Evolutionary conservation across 495 filamentous ascomycete genomes (phyloP), one percentile per base, ranked within the genome.

Genomic region (Thozetella sp.): DNA sequence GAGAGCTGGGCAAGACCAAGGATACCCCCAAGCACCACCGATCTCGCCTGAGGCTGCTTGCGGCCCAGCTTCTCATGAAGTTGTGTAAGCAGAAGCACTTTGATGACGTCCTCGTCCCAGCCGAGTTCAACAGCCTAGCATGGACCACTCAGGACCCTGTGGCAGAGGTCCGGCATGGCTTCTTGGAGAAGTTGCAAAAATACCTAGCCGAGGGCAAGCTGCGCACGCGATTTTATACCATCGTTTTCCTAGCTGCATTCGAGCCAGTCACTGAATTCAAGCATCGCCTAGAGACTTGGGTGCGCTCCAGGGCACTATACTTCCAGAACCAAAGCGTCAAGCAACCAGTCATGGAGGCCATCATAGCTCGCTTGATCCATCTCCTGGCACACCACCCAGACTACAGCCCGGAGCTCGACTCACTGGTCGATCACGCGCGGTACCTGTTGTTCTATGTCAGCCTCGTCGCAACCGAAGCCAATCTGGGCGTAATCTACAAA

Each of bases 301-400:
- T 98, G 51, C 88, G 90, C 22, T 92, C 92, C 53, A 88, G 93
- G 4, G 85, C 88, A 19, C 75, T 78, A 22, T 74, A 82, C 59
- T 83, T 79, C 56, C 72, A 80, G 24, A 67, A 77, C 15, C 72
- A 80, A 24, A 67, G 76, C 13, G 70, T 74, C 30, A 84, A 83
- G 56, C 81, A 86, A 25, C 86, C 79, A 34, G 80, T 88, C 9
- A 89, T 98, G 80, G 96, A 98, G 72, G 80, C 87, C 17, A 80
- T 90, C n/a, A 91, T 99, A 70, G 83, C 91, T 17, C 89, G 95
- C 22, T 81, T 98, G 15, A 73, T 98, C 43, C 95, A 91, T 40
- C 77, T 97, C 23, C 85, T 98, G 19, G 93, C 94, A 15, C 95
- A 98, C 69, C 95, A 99, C 72, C 95, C 93, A 1, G 96, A 99